Conservation (phyloP, 2,329 filamentous ascomycete genomes). For the Curvularia sp. region DNA sequence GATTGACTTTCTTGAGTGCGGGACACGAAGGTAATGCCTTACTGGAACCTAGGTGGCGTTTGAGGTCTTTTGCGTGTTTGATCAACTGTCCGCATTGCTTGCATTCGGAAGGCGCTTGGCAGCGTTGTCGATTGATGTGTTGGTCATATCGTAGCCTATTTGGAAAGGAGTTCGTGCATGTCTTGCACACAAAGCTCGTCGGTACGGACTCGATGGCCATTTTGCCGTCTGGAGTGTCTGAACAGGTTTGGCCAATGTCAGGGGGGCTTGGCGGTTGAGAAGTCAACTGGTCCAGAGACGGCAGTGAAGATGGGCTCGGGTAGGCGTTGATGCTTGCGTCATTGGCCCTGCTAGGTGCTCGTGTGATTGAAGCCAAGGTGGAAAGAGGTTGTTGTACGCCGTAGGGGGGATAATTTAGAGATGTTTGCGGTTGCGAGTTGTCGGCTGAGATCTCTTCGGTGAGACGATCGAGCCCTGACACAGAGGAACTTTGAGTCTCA, state of each 20-base stretch:
- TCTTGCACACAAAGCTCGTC: not conserved
- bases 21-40: not conserved
- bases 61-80: not conserved
- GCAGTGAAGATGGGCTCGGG: not conserved
- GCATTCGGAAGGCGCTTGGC: not conserved
- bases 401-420: not conserved
- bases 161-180: not conserved
- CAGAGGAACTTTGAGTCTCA: not conserved
- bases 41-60: not conserved
- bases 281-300: not conserved
- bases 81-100: not conserved
- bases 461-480: not conserved
- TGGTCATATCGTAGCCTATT: not conserved
- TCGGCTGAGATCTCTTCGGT: not conserved
- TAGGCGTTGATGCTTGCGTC: not conserved
- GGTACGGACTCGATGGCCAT: not conserved
- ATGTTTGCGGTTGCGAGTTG: not conserved
- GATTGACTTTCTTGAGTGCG: not conserved
- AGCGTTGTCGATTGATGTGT: not conserved
- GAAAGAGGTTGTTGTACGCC: not conserved
- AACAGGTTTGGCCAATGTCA: not conserved
- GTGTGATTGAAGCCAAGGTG: not conserved
- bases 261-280: not conserved
- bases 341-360: not conserved
- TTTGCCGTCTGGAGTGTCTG: not conserved